Conservation (phyloP, 371 early-diverging fungal genomes). For the Haplosporangium sp. region DNA sequence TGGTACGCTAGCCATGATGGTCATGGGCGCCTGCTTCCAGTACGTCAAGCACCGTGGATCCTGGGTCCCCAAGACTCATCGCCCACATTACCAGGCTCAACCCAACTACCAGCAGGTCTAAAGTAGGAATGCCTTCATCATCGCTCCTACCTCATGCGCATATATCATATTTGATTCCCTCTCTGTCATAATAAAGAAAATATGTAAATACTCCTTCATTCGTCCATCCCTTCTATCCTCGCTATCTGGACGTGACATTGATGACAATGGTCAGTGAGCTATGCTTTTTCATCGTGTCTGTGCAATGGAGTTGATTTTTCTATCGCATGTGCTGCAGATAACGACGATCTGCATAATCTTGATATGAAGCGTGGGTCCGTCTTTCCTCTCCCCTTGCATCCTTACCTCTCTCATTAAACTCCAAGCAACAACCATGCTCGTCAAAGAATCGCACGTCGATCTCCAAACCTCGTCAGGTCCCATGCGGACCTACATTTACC, state of each 20-base stretch:
- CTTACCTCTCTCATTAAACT: background rate
- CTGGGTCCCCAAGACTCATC: constrained; percentile 52
- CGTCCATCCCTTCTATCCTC: no score
- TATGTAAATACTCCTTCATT: no score
- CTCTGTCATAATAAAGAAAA: background rate
- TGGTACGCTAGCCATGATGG: constrained; percentile 62
- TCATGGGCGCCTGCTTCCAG: constrained; percentile 66
- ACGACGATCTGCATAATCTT: background rate
- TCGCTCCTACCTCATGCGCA: no score
- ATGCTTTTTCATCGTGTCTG: no score
- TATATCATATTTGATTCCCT: no score
- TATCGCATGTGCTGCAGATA: background rate
- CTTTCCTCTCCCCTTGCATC: background rate
- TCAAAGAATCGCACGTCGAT: constrained; percentile 57
- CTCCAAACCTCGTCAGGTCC: constrained; percentile 56
- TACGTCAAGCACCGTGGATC: constrained; percentile 54
- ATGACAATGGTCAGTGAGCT: no score
- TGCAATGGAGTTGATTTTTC: no score
- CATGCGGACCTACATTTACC: constrained; percentile 59
- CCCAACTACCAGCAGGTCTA: constrained; percentile 47
- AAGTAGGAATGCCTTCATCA: background rate
- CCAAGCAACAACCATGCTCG: constrained; percentile 46
- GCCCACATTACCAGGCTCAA: constrained; percentile 34
- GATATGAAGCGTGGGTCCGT: background rate
- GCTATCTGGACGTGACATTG: no score